Conservation (phyloP, 495 filamentous ascomycete genomes). For the Neurospora sp. region DNA sequence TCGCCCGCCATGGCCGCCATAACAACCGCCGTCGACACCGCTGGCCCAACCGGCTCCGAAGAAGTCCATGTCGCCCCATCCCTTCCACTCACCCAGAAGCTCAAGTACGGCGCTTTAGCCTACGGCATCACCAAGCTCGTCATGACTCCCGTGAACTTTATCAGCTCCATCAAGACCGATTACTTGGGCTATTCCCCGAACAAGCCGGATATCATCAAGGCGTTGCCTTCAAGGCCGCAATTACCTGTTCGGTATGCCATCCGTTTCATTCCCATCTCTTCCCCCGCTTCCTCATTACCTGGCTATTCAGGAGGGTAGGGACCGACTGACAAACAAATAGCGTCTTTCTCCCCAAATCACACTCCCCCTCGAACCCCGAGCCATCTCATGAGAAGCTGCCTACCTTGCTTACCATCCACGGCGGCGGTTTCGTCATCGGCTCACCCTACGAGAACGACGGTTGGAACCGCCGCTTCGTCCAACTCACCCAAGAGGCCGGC, state of each 20-base stretch:
- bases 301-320: not conserved
- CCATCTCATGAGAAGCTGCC: slow-evolving; percentile 10
- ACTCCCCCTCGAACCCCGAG: slow-evolving; percentile 6
- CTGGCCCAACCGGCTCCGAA: not conserved
- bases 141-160: not conserved
- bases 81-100: not conserved
- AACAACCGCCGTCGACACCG: not conserved
- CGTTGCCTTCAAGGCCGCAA: slow-evolving; percentile 6
- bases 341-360: slow-evolving; percentile 27
- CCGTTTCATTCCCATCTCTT: too few relatives aligned
- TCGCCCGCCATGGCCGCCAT: slow-evolving; percentile 13
- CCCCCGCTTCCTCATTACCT: not conserved
- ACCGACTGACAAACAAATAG: not conserved
- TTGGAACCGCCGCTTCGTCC: slow-evolving; percentile 28
- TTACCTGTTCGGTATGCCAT: slow-evolving; percentile 10
- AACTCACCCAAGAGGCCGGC: slow-evolving; percentile 4
- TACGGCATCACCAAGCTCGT: not conserved
- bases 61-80: not conserved
- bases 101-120: not conserved
- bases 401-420: slow-evolving; percentile 28
- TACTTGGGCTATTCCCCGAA: not conserved
- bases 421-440: slow-evolving; percentile 33
- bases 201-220: slow-evolving; percentile 12
- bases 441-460: slow-evolving; percentile 22
- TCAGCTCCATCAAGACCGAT: slow-evolving; percentile 29